Conservation (phyloP, 1,139 yeast genomes). For the Meyerozyma sp. region DNA sequence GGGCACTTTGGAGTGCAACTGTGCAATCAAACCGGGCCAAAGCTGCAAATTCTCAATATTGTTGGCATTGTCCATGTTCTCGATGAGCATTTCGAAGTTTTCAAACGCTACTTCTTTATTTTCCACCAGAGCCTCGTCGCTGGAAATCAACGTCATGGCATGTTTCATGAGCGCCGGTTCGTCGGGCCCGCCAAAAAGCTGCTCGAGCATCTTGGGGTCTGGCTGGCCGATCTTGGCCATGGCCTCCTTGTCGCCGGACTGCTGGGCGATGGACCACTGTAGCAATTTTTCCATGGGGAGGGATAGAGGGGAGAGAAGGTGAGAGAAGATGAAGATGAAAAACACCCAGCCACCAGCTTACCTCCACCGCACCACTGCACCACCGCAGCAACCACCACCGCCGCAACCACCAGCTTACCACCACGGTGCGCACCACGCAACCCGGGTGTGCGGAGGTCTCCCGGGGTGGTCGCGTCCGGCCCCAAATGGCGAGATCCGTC, state of each 20-base stretch:
- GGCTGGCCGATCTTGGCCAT: slow-evolving; percentile 58
- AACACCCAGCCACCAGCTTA: too few relatives aligned
- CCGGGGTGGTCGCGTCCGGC: slow-evolving; percentile 1
- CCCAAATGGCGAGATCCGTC: background rate
- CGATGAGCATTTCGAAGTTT: slow-evolving; percentile 90
- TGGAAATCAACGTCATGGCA: slow-evolving; percentile 56
- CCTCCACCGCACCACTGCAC: too few relatives aligned
- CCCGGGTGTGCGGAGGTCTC: background rate
- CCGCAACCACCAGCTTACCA: too few relatives aligned
- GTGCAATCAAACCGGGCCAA: slow-evolving; percentile 65
- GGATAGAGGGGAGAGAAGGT: background rate
- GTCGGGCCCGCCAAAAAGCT: slow-evolving; percentile 79
- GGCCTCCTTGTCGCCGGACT: slow-evolving; percentile 64
- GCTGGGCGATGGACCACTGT: slow-evolving; percentile 87
- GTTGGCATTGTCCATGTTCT: slow-evolving; percentile 91
- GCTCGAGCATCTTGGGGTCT: slow-evolving; percentile 72
- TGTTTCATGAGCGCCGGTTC: slow-evolving; percentile 84
- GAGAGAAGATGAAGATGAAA: background rate
- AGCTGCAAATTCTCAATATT: slow-evolving; percentile 77
- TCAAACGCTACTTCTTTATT: slow-evolving; percentile 76
- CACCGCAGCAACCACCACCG: too few relatives aligned
- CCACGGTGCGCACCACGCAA: too few relatives aligned
- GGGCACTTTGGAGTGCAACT: slow-evolving; percentile 36
- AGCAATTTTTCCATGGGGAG: slow-evolving; percentile 73
- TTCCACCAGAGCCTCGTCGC: slow-evolving; percentile 58